Conservation (phyloP, 2,329 filamentous ascomycete species). For the Colletotrichum chlorophyti region DNA sequence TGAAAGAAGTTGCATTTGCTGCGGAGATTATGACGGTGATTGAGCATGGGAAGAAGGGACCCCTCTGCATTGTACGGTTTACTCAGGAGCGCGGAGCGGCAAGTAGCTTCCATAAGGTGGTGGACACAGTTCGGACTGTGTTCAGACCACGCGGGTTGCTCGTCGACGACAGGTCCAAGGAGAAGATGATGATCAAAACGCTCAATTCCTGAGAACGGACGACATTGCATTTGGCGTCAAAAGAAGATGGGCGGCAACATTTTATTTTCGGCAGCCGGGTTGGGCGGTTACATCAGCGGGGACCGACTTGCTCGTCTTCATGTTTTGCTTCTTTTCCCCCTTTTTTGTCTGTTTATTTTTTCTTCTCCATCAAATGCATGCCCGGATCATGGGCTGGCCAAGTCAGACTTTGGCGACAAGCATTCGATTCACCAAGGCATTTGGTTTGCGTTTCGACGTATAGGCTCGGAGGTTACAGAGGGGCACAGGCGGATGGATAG, state of each 20-base stretch:
- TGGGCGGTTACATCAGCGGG: conserved; percentile 11
- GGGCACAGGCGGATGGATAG: conserved; percentile 8
- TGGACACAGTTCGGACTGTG: conserved; percentile 76
- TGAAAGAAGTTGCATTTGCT: conserved; percentile 89
- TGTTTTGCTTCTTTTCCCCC: conserved; percentile 21
- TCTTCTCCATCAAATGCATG: neutral
- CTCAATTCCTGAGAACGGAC: conserved; percentile 54
- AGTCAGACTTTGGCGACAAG: conserved; percentile 4
- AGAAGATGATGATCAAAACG: conserved; percentile 77
- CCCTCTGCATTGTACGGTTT: conserved; percentile 82
- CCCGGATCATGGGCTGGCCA: conserved; percentile 5
- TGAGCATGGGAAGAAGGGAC: conserved; percentile 79
- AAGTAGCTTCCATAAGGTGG: conserved; percentile 84
- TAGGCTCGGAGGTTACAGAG: neutral
- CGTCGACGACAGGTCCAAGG: conserved; percentile 70
- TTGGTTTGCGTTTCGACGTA: neutral
- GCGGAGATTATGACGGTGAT: conserved; percentile 89
- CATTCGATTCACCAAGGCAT: conserved; percentile 1
- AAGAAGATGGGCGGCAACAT: conserved; percentile 17
- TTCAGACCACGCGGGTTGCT: conserved; percentile 71
- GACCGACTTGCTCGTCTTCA: neutral
- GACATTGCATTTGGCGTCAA: conserved; percentile 26
- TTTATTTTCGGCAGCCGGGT: conserved; percentile 5
- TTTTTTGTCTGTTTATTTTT: conserved; percentile 19
- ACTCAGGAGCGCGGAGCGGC: conserved; percentile 92